These are phyloP conservation scores for Ophiostoma australiae DNA, from an alignment of 2,329 filamentous ascomycete genomes.

Conservation along the genomic window DNA sequence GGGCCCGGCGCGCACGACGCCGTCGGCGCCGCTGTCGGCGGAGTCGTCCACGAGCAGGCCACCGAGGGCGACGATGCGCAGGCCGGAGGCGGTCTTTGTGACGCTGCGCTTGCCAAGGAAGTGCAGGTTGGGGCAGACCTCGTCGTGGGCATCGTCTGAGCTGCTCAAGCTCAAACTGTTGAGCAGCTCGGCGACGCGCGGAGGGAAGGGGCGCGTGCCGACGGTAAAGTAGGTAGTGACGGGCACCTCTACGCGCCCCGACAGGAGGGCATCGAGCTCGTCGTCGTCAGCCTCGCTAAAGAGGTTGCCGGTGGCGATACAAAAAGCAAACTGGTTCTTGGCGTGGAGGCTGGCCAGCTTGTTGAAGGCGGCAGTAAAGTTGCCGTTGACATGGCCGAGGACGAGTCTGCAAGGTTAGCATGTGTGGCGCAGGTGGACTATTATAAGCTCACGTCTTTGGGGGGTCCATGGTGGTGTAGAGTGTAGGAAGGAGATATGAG, in stretches of 20 bases:
- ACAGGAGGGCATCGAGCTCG: constrained; percentile 58
- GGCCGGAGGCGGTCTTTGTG: constrained; percentile 82
- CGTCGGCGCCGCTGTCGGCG: constrained; percentile 31
- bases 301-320: constrained; percentile 76
- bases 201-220: constrained; percentile 67
- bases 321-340: constrained; percentile 85
- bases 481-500: not conserved
- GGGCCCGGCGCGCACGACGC: constrained; percentile 39
- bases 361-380: constrained; percentile 67
- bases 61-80: constrained; percentile 82
- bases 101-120: constrained; percentile 82
- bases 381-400: constrained; percentile 75
- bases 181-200: constrained; percentile 65
- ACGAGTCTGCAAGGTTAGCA: constrained; percentile 56
- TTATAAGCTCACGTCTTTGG: constrained; percentile 4
- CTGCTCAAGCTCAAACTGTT: constrained; percentile 38
- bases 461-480: not conserved
- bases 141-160: constrained; percentile 30
- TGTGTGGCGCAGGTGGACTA: not conserved
- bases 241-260: constrained; percentile 67
- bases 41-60: constrained; percentile 50
- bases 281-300: constrained; percentile 61
- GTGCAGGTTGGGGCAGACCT: constrained; percentile 84
- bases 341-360: constrained; percentile 76
- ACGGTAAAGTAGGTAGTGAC: constrained; percentile 89